phyloP scores from a whole-genome alignment of 352 stramenopile genomes.

The Globisporangium alternatum region DNA sequence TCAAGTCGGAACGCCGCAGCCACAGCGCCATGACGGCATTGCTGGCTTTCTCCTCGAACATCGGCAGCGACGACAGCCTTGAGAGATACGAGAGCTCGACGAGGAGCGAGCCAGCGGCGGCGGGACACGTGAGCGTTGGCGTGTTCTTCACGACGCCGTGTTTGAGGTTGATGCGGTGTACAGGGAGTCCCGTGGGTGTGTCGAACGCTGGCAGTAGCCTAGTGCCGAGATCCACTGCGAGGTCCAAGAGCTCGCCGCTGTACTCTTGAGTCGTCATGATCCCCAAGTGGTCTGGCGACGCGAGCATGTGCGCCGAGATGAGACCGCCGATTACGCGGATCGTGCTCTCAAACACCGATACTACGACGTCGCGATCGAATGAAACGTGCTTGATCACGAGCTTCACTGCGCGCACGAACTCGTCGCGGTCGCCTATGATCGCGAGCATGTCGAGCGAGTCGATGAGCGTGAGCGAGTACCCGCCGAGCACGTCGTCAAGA shows the following conservation, averaged over 20 bases:
- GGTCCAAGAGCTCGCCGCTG: slow-evolving; percentile 89
- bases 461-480: slow-evolving; percentile 83
- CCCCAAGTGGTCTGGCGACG: slow-evolving; percentile 50
- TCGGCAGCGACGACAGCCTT: slow-evolving; percentile 48
- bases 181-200: slow-evolving; percentile 93
- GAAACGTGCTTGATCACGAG: slow-evolving; percentile 53
- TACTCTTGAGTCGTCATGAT: slow-evolving; percentile 79
- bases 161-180: slow-evolving; percentile 95
- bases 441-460: slow-evolving; percentile 90
- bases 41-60: slow-evolving; percentile 63
- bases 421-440: slow-evolving; percentile 74
- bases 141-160: slow-evolving; percentile 57
- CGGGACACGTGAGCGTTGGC: slow-evolving; percentile 92
- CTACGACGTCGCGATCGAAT: slow-evolving; percentile 88
- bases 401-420: slow-evolving; percentile 70
- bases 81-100: slow-evolving; percentile 97
- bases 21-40: slow-evolving; percentile 76
- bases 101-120: slow-evolving; percentile 94
- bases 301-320: slow-evolving; percentile 88
- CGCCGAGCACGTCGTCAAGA: slow-evolving; percentile 81
- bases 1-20: slow-evolving; percentile 66
- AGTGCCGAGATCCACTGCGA: slow-evolving; percentile 94
- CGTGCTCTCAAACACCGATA: slow-evolving; percentile 92
- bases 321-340: slow-evolving; percentile 92
- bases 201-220: slow-evolving; percentile 96